These are phyloP conservation scores for Dunaliella primolecta DNA, from an alignment of 139 green algal genomes.

Conservation along the genomic window DNA sequence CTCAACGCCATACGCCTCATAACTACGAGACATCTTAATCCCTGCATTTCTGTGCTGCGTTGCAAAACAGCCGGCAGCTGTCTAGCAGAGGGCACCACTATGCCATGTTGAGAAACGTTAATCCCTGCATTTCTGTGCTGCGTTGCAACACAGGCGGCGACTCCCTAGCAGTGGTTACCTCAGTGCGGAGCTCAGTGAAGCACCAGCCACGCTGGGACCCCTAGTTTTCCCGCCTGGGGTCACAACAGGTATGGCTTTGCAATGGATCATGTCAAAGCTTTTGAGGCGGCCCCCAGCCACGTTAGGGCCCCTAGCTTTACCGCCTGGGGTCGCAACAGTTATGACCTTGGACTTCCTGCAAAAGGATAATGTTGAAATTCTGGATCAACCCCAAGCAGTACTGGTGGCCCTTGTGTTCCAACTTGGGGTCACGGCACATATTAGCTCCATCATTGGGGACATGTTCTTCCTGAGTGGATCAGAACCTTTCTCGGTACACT, in stretches of 20 bases:
- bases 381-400: too few relatives aligned
- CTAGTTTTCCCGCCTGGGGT: not conserved
- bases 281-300: too few relatives aligned
- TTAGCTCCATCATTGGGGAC: too few relatives aligned
- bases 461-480: too few relatives aligned
- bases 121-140: too few relatives aligned
- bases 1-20: not conserved
- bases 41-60: not conserved
- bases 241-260: not conserved
- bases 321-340: not conserved
- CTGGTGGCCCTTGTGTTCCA: too few relatives aligned
- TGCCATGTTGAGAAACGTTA: not conserved
- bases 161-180: slow-evolving; percentile 58
- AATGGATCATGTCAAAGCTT: too few relatives aligned
- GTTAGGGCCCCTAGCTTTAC: not conserved
- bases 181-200: slow-evolving; percentile 37
- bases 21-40: not conserved
- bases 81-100: not conserved
- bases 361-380: too few relatives aligned
- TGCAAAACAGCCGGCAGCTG: too few relatives aligned
- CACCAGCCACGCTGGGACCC: not conserved
- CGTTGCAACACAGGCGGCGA: slow-evolving; percentile 27
- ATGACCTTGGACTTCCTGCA: too few relatives aligned
- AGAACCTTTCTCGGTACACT: too few relatives aligned
- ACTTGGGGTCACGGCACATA: too few relatives aligned